Percentiles rank a stretch among this genome's conserved stretches.
Evolutionary conservation across 352 stramenopile species (phyloP).

Genomic region (Bremia lactucae): DNA sequence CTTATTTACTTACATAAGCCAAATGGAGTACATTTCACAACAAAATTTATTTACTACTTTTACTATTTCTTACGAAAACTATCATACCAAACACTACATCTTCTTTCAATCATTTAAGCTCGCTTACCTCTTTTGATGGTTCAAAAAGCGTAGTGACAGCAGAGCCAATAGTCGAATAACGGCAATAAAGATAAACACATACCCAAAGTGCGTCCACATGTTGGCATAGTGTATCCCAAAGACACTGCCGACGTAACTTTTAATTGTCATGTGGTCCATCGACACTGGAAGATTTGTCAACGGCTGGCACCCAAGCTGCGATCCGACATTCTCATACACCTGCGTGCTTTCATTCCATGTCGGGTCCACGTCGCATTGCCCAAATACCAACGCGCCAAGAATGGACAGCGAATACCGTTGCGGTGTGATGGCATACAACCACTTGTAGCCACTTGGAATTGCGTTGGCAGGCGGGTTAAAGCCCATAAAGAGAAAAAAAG

Average conservation of each 20-base stretch:
- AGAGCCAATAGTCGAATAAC: conserved; percentile 23
- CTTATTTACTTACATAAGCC: no score
- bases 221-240: conserved; percentile 15
- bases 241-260: conserved; percentile 25
- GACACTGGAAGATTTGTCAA: conserved; percentile 10
- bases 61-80: background rate
- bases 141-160: conserved; percentile 25
- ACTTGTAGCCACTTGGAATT: conserved; percentile 16
- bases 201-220: conserved; percentile 8
- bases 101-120: background rate
- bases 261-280: conserved; percentile 19
- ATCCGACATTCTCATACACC: conserved; percentile 9
- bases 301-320: conserved; percentile 12
- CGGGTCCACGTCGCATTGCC: conserved; percentile 8
- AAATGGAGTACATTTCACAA: no score
- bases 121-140: conserved; percentile 28
- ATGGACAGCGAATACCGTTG: conserved; percentile 14
- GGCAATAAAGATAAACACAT: conserved; percentile 28
- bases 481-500: conserved; percentile 21
- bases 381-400: conserved; percentile 15
- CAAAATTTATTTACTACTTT: background rate
- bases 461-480: conserved; percentile 17
- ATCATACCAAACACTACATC: background rate
- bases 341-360: conserved; percentile 15
- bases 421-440: conserved; percentile 22